Conservation (phyloP, 1,284 basidiomycete genomes). For the Spongiforma sp. region DNA sequence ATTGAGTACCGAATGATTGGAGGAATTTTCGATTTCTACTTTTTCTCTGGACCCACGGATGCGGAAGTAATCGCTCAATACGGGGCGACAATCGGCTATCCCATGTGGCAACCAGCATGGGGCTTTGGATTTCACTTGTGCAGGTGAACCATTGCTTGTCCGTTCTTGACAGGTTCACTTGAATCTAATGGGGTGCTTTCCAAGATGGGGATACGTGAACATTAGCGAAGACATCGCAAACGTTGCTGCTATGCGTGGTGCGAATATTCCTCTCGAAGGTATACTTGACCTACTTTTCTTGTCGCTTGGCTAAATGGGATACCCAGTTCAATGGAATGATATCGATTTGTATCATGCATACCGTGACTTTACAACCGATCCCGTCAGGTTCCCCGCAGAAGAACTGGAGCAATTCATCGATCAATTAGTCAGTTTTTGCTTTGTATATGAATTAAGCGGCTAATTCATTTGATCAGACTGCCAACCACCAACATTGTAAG, state of each 20-base stretch:
- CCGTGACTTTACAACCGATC: slow-evolving; percentile 74
- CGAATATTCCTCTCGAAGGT: slow-evolving; percentile 72
- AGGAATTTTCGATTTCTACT: slow-evolving; percentile 73
- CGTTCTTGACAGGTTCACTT: background rate
- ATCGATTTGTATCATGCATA: slow-evolving; percentile 74
- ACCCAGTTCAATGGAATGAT: slow-evolving; percentile 49
- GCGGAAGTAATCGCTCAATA: slow-evolving; percentile 72
- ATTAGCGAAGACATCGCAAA: slow-evolving; percentile 54
- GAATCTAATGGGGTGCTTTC: background rate
- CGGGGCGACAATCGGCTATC: slow-evolving; percentile 59
- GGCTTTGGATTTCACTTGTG: slow-evolving; percentile 77
- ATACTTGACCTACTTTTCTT: slow-evolving; percentile 4
- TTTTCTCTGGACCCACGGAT: slow-evolving; percentile 72
- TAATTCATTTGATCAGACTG: slow-evolving; percentile 25
- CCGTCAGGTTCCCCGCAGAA: slow-evolving; percentile 62
- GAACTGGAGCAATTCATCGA: slow-evolving; percentile 67
- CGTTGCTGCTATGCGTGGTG: slow-evolving; percentile 63
- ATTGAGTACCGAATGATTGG: slow-evolving; percentile 69
- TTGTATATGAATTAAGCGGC: background rate
- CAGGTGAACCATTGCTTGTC: slow-evolving; percentile 42
- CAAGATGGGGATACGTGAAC: slow-evolving; percentile 60
- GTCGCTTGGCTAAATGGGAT: background rate
- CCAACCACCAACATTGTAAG: slow-evolving; percentile 50
- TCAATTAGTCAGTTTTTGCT: slow-evolving; percentile 31
- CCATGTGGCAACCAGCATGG: slow-evolving; percentile 72